Conservation (phyloP, 495 filamentous ascomycete species). For the Alectoria sarmentosa region DNA sequence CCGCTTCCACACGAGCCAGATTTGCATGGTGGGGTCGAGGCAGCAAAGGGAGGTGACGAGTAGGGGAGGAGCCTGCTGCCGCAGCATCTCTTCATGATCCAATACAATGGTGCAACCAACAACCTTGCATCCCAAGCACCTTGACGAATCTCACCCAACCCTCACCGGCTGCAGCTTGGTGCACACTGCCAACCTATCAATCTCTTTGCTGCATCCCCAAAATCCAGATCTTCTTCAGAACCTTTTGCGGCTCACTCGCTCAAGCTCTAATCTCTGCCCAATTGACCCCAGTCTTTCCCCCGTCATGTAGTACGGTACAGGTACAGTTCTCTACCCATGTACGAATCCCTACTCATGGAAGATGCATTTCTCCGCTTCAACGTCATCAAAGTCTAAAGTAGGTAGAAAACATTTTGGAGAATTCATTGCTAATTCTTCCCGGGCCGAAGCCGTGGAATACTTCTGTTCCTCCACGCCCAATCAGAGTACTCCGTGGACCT, state of each 20-base stretch:
- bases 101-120: too few relatives aligned
- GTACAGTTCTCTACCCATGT: background rate
- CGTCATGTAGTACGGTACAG: too few relatives aligned
- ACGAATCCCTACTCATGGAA: background rate
- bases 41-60: too few relatives aligned
- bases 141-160: background rate
- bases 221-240: background rate
- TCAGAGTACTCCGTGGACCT: background rate
- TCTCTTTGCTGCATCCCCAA: background rate
- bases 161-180: background rate
- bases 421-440: background rate
- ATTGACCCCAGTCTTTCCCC: too few relatives aligned
- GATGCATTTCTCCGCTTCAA: background rate
- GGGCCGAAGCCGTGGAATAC: background rate
- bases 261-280: too few relatives aligned
- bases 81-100: too few relatives aligned
- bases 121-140: too few relatives aligned
- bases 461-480: background rate
- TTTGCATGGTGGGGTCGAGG: background rate
- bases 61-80: too few relatives aligned
- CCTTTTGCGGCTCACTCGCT: background rate
- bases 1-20: background rate
- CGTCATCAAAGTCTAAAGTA: background rate
- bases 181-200: background rate
- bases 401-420: too few relatives aligned